A percentile compares a stretch with the other conserved stretches of the same genome.
Conservation (phyloP, 805 yeast genomes). For the Cyberlindnera xylosilytica region DNA sequence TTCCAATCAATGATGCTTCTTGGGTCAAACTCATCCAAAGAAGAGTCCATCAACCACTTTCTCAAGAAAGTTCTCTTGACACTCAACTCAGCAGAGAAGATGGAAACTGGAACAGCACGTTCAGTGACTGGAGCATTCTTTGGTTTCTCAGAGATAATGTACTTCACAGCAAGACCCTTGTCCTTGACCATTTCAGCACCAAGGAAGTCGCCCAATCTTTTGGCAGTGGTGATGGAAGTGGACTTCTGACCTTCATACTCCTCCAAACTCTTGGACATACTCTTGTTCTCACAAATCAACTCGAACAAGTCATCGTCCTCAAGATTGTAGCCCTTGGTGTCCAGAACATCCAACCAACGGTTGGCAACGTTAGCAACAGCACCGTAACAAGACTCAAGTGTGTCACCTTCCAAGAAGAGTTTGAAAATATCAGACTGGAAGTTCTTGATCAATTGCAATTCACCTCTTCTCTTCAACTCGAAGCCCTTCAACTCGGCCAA, state of each 20-base stretch:
- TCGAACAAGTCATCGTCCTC: conserved; percentile 94
- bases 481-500: conserved; percentile 96
- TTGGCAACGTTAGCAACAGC: conserved; percentile 93
- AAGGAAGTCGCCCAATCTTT: conserved; percentile 86
- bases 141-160: conserved; percentile 84
- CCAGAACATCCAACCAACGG: conserved; percentile 93
- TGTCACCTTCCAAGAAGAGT: conserved; percentile 79
- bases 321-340: conserved; percentile 77
- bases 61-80: conserved; percentile 73
- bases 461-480: conserved; percentile 96
- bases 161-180: conserved; percentile 93
- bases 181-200: conserved; percentile 97
- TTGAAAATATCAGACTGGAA: conserved; percentile 94
- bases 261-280: conserved; percentile 87
- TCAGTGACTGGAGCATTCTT: conserved; percentile 87
- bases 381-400: conserved; percentile 75
- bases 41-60: conserved; percentile 82
- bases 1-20: conserved; percentile 90
- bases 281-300: conserved; percentile 91
- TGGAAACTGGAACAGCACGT: conserved; percentile 94
- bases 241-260: conserved; percentile 92
- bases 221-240: conserved; percentile 94
- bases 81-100: conserved; percentile 76
- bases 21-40: conserved; percentile 79
- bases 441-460: conserved; percentile 85